phyloP scores from a whole-genome alignment of 768 basidiomycete genomes.

The Suillus subalutaceus region DNA sequence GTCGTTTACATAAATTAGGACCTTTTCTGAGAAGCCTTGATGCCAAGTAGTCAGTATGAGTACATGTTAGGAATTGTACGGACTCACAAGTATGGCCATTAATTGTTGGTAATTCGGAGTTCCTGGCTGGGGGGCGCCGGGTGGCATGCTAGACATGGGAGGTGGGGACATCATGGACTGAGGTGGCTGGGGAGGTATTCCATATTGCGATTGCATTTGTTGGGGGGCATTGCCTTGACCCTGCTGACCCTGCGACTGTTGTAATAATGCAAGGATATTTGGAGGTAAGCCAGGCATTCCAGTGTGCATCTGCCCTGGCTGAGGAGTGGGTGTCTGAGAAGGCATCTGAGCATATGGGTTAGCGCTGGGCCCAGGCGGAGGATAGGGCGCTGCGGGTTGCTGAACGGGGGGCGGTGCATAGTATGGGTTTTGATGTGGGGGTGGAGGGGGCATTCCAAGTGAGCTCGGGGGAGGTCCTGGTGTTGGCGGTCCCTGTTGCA shows the following conservation, averaged over 20 bases:
- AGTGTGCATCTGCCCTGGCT: constrained; percentile 37
- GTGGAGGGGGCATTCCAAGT: constrained; percentile 38
- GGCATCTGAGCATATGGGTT: constrained; percentile 35
- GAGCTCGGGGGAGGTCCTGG: constrained; percentile 38
- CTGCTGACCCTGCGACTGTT: constrained; percentile 47
- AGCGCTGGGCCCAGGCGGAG: constrained; percentile 22
- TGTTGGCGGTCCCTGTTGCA: constrained; percentile 26
- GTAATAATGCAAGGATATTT: constrained; percentile 69
- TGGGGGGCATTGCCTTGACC: constrained; percentile 29
- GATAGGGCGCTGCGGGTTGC: constrained; percentile 26
- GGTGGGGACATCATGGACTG: constrained; percentile 48
- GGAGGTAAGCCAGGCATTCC: constrained; percentile 55
- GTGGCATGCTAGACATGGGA: constrained; percentile 42
- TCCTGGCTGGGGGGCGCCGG: constrained; percentile 45
- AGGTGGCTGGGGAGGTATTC: constrained; percentile 43
- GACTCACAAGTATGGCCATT: constrained; percentile 68
- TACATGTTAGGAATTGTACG: background rate
- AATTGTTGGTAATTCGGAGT: constrained; percentile 59
- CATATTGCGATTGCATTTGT: constrained; percentile 28
- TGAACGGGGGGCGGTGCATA: constrained; percentile 42
- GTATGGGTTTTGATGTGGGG: constrained; percentile 36
- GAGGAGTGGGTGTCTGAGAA: constrained; percentile 31
- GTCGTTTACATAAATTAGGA: constrained; percentile 12
- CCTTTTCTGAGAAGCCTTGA: constrained; percentile 34
- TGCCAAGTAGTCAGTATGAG: background rate